Percentiles rank a stretch among this genome's conserved stretches.
These are phyloP conservation scores for Ophiocordyceps camponoti-floridani DNA, from an alignment of 2,329 filamentous ascomycete species.

Conservation along the genomic window DNA sequence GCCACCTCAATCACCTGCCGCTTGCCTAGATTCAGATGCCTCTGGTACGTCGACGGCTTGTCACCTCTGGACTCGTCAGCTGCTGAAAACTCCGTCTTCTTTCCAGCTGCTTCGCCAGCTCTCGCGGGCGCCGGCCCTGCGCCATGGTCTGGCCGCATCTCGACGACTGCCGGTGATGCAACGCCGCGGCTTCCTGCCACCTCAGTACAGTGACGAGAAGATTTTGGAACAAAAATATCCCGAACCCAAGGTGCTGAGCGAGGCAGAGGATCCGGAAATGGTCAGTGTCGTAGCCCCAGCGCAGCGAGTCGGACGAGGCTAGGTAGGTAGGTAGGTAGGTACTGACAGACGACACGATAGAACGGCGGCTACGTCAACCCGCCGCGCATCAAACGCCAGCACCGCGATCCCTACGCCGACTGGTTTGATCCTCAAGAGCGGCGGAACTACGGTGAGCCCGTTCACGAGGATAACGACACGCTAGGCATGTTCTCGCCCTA, in stretches of 20 bases:
- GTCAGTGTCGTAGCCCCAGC: slow-evolving; percentile 21
- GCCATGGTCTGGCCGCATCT: slow-evolving; percentile 24
- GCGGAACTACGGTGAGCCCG: slow-evolving; percentile 88
- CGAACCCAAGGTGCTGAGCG: slow-evolving; percentile 26
- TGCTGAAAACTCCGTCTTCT: not conserved
- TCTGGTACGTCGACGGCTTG: slow-evolving; percentile 10
- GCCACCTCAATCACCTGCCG: not conserved
- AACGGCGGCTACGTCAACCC: slow-evolving; percentile 77
- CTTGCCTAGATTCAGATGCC: slow-evolving; percentile 9
- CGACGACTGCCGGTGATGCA: slow-evolving; percentile 35
- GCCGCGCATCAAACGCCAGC: slow-evolving; percentile 64
- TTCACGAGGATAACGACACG: slow-evolving; percentile 92
- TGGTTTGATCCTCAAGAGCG: slow-evolving; percentile 98
- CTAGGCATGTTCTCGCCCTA: slow-evolving; percentile 79
- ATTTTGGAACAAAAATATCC: slow-evolving; percentile 34
- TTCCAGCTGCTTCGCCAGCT: slow-evolving; percentile 44
- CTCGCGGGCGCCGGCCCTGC: slow-evolving; percentile 27
- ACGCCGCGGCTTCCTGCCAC: slow-evolving; percentile 38
- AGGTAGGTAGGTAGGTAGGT: no score
- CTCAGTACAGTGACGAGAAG: slow-evolving; percentile 25
- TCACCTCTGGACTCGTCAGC: not conserved
- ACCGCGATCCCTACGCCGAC: slow-evolving; percentile 79
- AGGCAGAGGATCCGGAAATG: slow-evolving; percentile 49
- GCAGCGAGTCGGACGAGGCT: not conserved
- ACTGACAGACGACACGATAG: slow-evolving; percentile 23